Conservation (phyloP, 2,329 filamentous ascomycete species). For the Septoria petroselini region DNA sequence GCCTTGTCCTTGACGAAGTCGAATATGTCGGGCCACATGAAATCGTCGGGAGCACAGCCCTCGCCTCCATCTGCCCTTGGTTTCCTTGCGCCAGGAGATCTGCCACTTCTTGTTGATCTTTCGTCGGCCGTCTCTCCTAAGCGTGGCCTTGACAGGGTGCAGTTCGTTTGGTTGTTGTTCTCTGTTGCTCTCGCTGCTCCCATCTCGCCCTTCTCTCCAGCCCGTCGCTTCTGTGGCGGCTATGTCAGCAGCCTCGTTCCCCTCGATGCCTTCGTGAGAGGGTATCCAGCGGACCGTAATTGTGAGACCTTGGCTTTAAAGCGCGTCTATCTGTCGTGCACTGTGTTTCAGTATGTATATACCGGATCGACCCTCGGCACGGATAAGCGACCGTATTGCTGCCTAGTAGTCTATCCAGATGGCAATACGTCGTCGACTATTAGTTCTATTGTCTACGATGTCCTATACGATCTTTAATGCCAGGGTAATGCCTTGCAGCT, state of each 20-base stretch:
- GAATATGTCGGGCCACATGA: background rate
- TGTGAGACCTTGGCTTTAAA: background rate
- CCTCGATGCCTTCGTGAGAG: background rate
- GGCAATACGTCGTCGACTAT: background rate
- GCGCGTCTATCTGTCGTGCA: background rate
- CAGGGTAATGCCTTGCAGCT: conserved; percentile 5
- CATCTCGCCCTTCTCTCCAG: conserved; percentile 1
- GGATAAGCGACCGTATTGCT: conserved; percentile 2
- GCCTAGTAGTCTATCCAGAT: conserved; percentile 1
- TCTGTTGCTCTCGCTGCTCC: background rate
- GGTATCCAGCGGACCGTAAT: conserved; percentile 3
- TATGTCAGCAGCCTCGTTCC: conserved; percentile 4
- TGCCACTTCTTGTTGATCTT: background rate
- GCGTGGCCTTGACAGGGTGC: background rate
- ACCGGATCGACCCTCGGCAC: background rate
- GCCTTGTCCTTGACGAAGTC: background rate
- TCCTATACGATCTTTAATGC: background rate
- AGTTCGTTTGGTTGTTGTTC: background rate
- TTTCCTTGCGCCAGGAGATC: background rate
- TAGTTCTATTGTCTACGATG: background rate
- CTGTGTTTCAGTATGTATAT: conserved; percentile 1
- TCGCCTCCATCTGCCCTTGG: background rate
- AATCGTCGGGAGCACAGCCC: background rate
- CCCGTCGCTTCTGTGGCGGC: background rate
- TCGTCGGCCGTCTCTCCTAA: background rate